Evolutionary conservation across 2,329 filamentous ascomycete species (phyloP).

Genomic region (Diatrype stigma): DNA sequence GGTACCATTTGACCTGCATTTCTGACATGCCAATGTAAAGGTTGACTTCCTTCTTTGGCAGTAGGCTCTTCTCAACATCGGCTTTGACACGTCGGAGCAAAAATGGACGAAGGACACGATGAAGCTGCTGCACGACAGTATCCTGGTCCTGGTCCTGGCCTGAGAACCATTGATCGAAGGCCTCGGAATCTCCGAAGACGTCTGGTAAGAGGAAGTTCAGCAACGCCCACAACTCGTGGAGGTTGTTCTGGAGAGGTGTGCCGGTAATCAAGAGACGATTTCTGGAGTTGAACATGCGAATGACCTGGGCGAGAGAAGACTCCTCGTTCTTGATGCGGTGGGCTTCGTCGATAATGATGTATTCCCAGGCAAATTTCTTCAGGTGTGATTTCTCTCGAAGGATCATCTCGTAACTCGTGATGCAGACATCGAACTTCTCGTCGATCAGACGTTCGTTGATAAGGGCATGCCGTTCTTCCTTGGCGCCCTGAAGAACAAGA

Average conservation of each 20-base stretch:
- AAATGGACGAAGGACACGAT: constrained; percentile 89
- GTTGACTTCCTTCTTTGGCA: constrained; percentile 97
- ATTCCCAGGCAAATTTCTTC: constrained; percentile 99
- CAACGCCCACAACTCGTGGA: constrained; percentile 95
- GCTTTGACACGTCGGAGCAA: constrained; percentile 92
- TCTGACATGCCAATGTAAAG: constrained; percentile 97
- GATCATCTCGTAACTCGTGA: constrained; percentile 99
- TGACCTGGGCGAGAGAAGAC: constrained; percentile 93
- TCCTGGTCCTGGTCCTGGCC: constrained; percentile 88
- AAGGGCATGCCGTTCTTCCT: constrained; percentile 83
- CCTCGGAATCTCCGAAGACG: constrained; percentile 93
- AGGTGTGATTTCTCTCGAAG: constrained; percentile 89
- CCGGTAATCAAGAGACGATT: constrained; percentile 95
- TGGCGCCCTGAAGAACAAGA: constrained; percentile 87
- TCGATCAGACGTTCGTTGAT: constrained; percentile 90
- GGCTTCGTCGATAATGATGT: constrained; percentile 97
- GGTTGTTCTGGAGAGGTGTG: constrained; percentile 94
- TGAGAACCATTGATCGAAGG: constrained; percentile 98
- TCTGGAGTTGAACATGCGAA: constrained; percentile 91
- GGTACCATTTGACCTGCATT: constrained; percentile 99
- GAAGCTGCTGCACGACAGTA: constrained; percentile 90
- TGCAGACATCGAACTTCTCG: constrained; percentile 95
- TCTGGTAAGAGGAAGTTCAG: constrained; percentile 98
- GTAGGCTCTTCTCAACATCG: constrained; percentile 94
- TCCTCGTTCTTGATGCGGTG: constrained; percentile 99